Evolutionary conservation across 352 stramenopile genomes (phyloP).

Genomic region (Phytophthora pisi): DNA sequence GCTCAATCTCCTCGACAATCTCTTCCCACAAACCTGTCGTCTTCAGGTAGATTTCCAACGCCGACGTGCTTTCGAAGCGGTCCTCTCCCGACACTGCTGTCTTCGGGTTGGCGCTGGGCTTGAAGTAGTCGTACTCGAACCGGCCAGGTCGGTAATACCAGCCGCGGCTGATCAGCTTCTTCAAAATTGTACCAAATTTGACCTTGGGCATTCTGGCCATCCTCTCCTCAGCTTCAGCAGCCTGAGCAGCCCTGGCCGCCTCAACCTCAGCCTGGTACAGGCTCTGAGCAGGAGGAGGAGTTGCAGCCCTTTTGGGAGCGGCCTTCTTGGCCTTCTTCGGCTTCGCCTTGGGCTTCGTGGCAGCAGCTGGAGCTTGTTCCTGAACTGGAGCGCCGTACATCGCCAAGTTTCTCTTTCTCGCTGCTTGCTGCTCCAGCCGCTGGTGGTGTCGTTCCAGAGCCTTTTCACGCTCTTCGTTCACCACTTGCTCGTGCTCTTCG

Average conservation of each 20-base stretch:
- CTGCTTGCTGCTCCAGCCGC: conserved; percentile 39
- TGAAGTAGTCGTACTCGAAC: conserved; percentile 90
- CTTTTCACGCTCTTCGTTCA: conserved; percentile 59
- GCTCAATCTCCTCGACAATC: conserved; percentile 40
- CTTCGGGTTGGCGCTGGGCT: conserved; percentile 59
- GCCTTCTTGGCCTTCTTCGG: conserved; percentile 24
- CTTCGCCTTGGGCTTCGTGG: conserved; percentile 33
- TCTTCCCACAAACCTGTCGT: conserved; percentile 67
- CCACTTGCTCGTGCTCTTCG: conserved; percentile 53
- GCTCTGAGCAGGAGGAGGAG: conserved; percentile 8
- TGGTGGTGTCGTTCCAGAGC: conserved; percentile 49
- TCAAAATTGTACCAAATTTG: conserved; percentile 63
- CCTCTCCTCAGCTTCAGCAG: conserved; percentile 5
- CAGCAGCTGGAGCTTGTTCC: conserved; percentile 4
- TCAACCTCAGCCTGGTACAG: conserved; percentile 37
- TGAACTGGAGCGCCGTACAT: conserved; percentile 15
- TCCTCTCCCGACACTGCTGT: conserved; percentile 61
- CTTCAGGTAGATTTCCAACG: conserved; percentile 75
- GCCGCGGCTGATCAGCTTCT: conserved; percentile 57
- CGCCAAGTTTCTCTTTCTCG: conserved; percentile 29
- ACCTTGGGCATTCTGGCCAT: conserved; percentile 37
- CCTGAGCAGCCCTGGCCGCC: conserved; percentile 7
- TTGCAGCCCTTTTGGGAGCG: conserved; percentile 29
- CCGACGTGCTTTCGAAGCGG: conserved; percentile 74
- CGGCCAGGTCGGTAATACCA: conserved; percentile 75